phyloP scores from a whole-genome alignment of 2,329 filamentous ascomycete species.

The Massarina eburnea region DNA sequence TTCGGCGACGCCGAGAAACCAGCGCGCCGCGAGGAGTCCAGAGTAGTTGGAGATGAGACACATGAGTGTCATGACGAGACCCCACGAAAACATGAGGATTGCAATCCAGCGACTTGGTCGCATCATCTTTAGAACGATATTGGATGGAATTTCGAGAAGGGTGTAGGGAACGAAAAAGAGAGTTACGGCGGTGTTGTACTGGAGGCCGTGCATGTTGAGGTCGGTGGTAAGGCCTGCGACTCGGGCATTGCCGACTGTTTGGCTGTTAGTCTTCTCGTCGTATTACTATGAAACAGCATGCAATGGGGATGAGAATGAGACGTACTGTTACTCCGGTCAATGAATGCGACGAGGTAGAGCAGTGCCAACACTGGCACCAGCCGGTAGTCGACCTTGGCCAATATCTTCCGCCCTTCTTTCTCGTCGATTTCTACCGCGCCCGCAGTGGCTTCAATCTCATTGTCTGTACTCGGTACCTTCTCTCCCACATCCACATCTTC shows the following conservation, averaged over 20 bases:
- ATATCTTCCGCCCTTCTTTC: slow-evolving; percentile 30
- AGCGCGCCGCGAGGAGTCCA: slow-evolving; percentile 53
- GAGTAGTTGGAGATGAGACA: slow-evolving; percentile 50
- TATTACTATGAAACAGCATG: background rate
- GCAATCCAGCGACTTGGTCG: slow-evolving; percentile 45
- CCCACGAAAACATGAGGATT: slow-evolving; percentile 44
- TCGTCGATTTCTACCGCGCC: slow-evolving; percentile 26
- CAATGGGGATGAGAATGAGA: background rate
- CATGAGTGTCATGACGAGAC: slow-evolving; percentile 46
- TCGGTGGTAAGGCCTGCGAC: slow-evolving; percentile 45
- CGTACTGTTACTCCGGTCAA: slow-evolving; percentile 37
- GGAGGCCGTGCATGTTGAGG: slow-evolving; percentile 38
- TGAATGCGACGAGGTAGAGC: slow-evolving; percentile 40
- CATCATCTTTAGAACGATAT: slow-evolving; percentile 47
- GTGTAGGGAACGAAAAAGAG: slow-evolving; percentile 47
- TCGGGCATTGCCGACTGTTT: slow-evolving; percentile 44
- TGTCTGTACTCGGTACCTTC: slow-evolving; percentile 26
- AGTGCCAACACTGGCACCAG: slow-evolving; percentile 33
- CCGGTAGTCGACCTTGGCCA: slow-evolving; percentile 38
- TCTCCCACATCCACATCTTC: slow-evolving; percentile 30
- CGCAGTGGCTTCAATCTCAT: slow-evolving; percentile 28
- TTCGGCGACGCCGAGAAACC: slow-evolving; percentile 44
- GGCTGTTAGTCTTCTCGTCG: slow-evolving; percentile 9
- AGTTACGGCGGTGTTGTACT: slow-evolving; percentile 45
- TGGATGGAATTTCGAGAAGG: slow-evolving; percentile 40